phyloP scores from a whole-genome alignment of 768 basidiomycete species.

The Hygrophoropsis aurantiaca region DNA sequence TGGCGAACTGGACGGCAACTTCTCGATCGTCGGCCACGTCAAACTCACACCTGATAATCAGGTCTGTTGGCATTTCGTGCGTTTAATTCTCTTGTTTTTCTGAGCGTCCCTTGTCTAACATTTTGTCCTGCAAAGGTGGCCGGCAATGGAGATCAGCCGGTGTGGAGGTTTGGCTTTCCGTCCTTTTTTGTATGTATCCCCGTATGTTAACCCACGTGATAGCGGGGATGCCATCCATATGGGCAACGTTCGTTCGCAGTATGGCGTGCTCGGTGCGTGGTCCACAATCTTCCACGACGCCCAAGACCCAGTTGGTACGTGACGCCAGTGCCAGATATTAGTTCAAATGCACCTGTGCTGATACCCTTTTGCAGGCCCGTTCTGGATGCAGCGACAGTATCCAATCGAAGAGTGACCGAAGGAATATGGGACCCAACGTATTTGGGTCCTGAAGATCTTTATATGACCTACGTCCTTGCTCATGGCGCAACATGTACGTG shows the following conservation, averaged over 20 bases:
- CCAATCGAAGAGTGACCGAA: slow-evolving; percentile 20
- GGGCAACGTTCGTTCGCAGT: slow-evolving; percentile 57
- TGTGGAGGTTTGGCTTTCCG: slow-evolving; percentile 60
- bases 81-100: slow-evolving; percentile 14
- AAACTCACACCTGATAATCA: slow-evolving; percentile 57
- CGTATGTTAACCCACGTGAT: background rate
- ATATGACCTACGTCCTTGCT: too few species aligned
- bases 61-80: slow-evolving; percentile 64
- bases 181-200: background rate
- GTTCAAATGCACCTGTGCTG: background rate
- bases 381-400: slow-evolving; percentile 27
- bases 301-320: slow-evolving; percentile 46
- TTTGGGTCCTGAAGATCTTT: too few species aligned
- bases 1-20: slow-evolving; percentile 50
- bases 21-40: slow-evolving; percentile 53
- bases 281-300: slow-evolving; percentile 48
- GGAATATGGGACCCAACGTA: too few species aligned
- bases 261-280: slow-evolving; percentile 58
- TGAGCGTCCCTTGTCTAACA: slow-evolving; percentile 5
- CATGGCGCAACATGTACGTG: too few species aligned
- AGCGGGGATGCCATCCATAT: slow-evolving; percentile 66
- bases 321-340: background rate
- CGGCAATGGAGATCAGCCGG: slow-evolving; percentile 49
- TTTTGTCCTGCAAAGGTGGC: slow-evolving; percentile 35
- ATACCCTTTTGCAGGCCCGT: slow-evolving; percentile 17